A percentile compares a stretch with the other conserved stretches of the same genome.
Conservation (phyloP, 441 rosid species). For the Croton setiger region DNA sequence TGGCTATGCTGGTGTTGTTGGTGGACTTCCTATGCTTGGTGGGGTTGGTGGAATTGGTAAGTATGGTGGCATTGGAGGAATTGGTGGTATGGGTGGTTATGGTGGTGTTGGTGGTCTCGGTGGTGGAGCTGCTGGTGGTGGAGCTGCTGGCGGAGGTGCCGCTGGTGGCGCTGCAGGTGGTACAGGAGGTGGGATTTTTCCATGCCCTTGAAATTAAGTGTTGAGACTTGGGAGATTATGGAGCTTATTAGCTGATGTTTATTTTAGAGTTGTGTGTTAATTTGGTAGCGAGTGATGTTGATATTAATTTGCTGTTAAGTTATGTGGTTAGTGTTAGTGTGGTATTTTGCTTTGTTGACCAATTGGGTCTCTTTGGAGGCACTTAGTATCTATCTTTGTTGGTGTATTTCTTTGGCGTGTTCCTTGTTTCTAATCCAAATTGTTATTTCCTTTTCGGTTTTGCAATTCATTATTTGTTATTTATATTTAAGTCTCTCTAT, state of each 20-base stretch:
- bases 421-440: neutral
- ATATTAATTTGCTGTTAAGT: neutral
- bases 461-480: neutral
- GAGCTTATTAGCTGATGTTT: no score
- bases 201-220: conserved; percentile 31
- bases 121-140: conserved; percentile 25
- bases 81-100: conserved; percentile 50
- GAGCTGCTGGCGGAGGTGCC: conserved; percentile 21
- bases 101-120: conserved; percentile 38
- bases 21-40: conserved; percentile 45
- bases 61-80: conserved; percentile 46
- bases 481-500: no score
- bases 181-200: conserved; percentile 28
- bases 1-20: conserved; percentile 52
- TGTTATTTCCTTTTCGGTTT: neutral
- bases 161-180: conserved; percentile 27
- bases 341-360: neutral
- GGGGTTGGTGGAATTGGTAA: conserved; percentile 62
- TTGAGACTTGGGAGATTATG: neutral
- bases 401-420: no score
- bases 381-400: neutral
- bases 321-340: neutral
- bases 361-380: conserved; percentile 10
- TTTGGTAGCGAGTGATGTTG: neutral
- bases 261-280: neutral